A percentile compares a stretch with the other conserved stretches of the same genome.
Evolutionary conservation across 495 filamentous ascomycete genomes (phyloP).

Genomic region (Filosporella fistucella): DNA sequence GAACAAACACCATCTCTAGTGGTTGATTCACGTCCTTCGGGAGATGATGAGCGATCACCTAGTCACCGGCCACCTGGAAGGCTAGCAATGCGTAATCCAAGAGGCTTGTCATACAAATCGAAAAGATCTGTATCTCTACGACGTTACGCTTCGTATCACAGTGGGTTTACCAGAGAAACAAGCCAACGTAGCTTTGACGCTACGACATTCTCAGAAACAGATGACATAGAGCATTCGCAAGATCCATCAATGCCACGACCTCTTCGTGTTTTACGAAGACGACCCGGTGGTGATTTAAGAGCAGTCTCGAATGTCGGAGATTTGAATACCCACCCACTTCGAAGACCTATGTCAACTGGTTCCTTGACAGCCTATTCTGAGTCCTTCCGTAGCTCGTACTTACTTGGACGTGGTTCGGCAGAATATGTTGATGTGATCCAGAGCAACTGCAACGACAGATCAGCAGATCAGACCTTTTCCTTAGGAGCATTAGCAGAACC

Average conservation of each 20-base stretch:
- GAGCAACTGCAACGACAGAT: no score
- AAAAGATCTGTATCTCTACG: conserved; percentile 30
- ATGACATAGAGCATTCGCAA: conserved; percentile 12
- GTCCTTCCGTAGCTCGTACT: conserved; percentile 60
- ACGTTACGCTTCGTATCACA: conserved; percentile 65
- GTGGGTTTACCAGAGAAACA: conserved; percentile 56
- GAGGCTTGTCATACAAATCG: conserved; percentile 17
- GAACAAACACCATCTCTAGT: conserved; percentile 24
- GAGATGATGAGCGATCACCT: conserved; percentile 27
- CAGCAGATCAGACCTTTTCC: conserved; percentile 47
- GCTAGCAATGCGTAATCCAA: conserved; percentile 1
- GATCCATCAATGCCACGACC: conserved; percentile 34
- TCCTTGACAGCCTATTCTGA: conserved; percentile 67
- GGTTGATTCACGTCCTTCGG: conserved; percentile 12
- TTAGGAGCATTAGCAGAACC: conserved; percentile 52
- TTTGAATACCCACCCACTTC: conserved; percentile 42
- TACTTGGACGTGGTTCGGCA: conserved; percentile 32
- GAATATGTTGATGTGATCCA: conserved; percentile 39
- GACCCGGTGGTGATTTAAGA: conserved; percentile 85
- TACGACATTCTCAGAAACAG: conserved; percentile 45
- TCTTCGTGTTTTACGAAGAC: conserved; percentile 68
- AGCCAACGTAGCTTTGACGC: conserved; percentile 57
- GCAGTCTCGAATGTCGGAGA: conserved; percentile 73
- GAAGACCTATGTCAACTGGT: conserved; percentile 64
- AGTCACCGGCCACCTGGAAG: conserved; percentile 30